Evolutionary conservation across 2,329 filamentous ascomycete species (phyloP), one percentile per base, ranked within the genome.

Genomic region (Paracorniculantispora psalliotae): DNA sequence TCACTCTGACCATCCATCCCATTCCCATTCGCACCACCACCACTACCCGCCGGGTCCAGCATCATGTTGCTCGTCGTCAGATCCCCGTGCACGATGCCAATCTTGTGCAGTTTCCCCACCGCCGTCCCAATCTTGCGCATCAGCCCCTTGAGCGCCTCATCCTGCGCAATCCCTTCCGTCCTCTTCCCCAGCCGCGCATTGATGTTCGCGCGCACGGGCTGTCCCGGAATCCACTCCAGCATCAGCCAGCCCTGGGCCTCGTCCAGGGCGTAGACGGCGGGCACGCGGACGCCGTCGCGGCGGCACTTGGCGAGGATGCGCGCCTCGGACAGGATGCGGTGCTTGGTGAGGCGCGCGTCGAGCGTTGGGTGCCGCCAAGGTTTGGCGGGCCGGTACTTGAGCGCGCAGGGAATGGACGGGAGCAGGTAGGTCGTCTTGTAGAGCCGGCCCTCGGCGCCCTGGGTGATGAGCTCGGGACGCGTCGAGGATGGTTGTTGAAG

Each of bases 11-110:
- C 30, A 33, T 6, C 63, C 9, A 13, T n/a, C n/a, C n/a, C 64
- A 67, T 33, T 52, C 62, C 17, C 58, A 61, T 46, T 61, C 46
- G n/a, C 65, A 63, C 43, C 63, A 26, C 57, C 66, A 57, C 61
- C 21, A 13, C 12, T 19, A 7, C 15, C 52, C 15, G 55, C 35
- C 25, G 68, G 68, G 15, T 79, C 78, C 65, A 97, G 71, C 88
- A 99, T 97, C 77, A 99, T 81, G 75, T 99, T 99, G 75, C 92
- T 97, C 63, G 92, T 99, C 61, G 94, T 99, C 75, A 99, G 75
- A 76, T 99, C 94, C 43, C 94, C 94, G 76, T 99, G 94, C 61
- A 96, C 86, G 59, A 97, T 84, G 17, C 93, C 93, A n/a, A 86
- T 81, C 57, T 81, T 82, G 78, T 99, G 94, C 78, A 99, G 77